phyloP scores from a whole-genome alignment of 1,284 basidiomycete species.

The Ceratorhiza oryzae-sativae region DNA sequence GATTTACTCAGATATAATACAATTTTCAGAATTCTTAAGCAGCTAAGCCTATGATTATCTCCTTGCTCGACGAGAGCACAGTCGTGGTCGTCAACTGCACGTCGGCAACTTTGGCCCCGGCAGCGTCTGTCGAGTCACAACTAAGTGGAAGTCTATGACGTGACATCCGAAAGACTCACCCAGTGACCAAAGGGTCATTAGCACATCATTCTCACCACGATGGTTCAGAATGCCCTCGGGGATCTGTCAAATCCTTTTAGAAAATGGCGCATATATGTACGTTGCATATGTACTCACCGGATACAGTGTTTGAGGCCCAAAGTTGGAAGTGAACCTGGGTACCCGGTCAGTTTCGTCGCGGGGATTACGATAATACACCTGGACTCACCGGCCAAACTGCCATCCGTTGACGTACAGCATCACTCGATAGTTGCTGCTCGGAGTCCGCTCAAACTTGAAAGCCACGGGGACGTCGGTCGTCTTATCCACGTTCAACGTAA shows the following conservation, averaged over 20 bases:
- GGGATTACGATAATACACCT: neutral
- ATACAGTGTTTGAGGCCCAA: constrained; percentile 27
- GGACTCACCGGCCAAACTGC: constrained; percentile 33
- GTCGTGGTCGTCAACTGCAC: constrained; percentile 49
- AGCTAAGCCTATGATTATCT: constrained; percentile 28
- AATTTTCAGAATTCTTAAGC: neutral
- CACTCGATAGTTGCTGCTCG: constrained; percentile 27
- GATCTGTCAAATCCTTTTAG: constrained; percentile 45
- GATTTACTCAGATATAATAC: too few relatives aligned
- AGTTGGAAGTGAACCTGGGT: constrained; percentile 9
- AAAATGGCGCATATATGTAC: constrained; percentile 49
- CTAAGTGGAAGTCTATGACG: neutral
- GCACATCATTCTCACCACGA: constrained; percentile 53
- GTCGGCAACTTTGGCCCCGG: constrained; percentile 52
- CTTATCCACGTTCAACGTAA: constrained; percentile 20
- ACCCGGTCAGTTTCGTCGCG: neutral
- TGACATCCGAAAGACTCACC: constrained; percentile 47
- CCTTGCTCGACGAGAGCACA: constrained; percentile 51
- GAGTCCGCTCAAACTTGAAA: constrained; percentile 23
- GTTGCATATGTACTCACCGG: constrained; percentile 17
- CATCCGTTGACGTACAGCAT: constrained; percentile 34
- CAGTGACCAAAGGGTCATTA: constrained; percentile 56
- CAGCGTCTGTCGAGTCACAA: constrained; percentile 45
- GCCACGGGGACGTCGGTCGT: constrained; percentile 18
- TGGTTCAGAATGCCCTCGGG: constrained; percentile 57